A percentile compares a stretch with the other conserved stretches of the same genome.
phyloP scores from a whole-genome alignment of 2,329 filamentous ascomycete genomes.

The Aspergillus terreus region DNA sequence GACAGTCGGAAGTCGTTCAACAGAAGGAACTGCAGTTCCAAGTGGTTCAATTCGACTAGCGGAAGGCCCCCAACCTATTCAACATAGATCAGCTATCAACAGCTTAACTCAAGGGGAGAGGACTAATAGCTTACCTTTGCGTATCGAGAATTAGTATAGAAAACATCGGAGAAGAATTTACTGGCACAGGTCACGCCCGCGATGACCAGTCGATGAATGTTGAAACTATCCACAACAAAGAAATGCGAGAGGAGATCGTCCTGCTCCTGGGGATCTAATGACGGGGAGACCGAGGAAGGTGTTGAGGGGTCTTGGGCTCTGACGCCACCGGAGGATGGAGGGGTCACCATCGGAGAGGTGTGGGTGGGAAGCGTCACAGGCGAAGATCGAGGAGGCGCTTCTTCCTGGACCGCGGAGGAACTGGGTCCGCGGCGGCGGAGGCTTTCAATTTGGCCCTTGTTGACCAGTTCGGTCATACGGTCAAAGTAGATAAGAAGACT shows the following conservation, averaged over 20 bases:
- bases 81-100: not conserved
- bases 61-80: slow-evolving; percentile 86
- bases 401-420: slow-evolving; percentile 13
- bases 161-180: slow-evolving; percentile 99
- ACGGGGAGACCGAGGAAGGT: slow-evolving; percentile 31
- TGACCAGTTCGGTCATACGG: slow-evolving; percentile 95
- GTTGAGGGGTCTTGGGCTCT: slow-evolving; percentile 32
- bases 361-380: slow-evolving; percentile 17
- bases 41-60: slow-evolving; percentile 85
- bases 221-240: slow-evolving; percentile 98
- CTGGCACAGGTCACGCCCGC: slow-evolving; percentile 96
- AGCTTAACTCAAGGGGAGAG: not conserved
- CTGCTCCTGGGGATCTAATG: slow-evolving; percentile 34
- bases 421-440: slow-evolving; percentile 33
- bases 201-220: slow-evolving; percentile 95
- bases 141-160: slow-evolving; percentile 98
- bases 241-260: slow-evolving; percentile 61
- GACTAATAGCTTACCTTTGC: slow-evolving; percentile 69
- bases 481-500: slow-evolving; percentile 97
- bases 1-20: slow-evolving; percentile 94
- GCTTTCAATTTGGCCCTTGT: slow-evolving; percentile 69
- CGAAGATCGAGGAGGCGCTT: slow-evolving; percentile 14
- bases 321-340: slow-evolving; percentile 33
- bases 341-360: slow-evolving; percentile 32
- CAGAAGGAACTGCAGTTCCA: slow-evolving; percentile 92